Evolutionary conservation across 176 grass and related monocot species (phyloP), one percentile per base, ranked within the genome.

Genomic region (Stipa capillata): DNA sequence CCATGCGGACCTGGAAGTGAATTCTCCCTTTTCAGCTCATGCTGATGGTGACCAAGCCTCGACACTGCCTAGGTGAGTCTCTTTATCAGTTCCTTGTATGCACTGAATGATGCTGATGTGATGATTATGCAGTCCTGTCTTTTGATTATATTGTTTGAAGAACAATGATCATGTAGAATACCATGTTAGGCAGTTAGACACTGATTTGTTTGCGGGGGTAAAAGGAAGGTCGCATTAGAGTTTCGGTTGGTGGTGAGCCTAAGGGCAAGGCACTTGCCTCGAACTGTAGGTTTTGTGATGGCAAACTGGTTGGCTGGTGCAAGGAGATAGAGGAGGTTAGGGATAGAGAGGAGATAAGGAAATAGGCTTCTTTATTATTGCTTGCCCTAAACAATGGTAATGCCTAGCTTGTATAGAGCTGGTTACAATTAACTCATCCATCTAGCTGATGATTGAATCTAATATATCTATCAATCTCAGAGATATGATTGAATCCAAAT

Each of bases 1-100:
- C 34, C 41, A 51, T 63, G 89, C 81, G 29, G 86, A 85, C 39
- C 67, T 35, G 13, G 96, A 99, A 79, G 92, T 91, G 69, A 89
- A 87, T 76, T 99, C 90, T 8, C 78, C 72, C 13, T 45, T 89
- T 87, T 45, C 35, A 3, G 69, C 27, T 65, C 51, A 36, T 60
- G 45, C 27, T 65, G 67, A 90, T 73, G 82, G 58, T 1, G 83
- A 53, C 42, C 50, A 41, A 11, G 47, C 72, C 44, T 57, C 61
- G 2, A 81, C 44, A 34, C 24, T 25, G 23, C 90, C 79, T 83
- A 93, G 84, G 96, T 95, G 86, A 86, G 95, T 48, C 27, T 43
- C 37, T 60, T 6, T 42, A 27, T 43, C 16, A n/a, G 25, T 63
- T 63, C 42, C 72, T 54, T 34, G n/a, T 32, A 17, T 72, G 56